A percentile compares a stretch with the other conserved stretches of the same genome.
These are phyloP conservation scores for Clitocybe nebularis DNA, from an alignment of 1,284 basidiomycete species.

Conservation along the genomic window DNA sequence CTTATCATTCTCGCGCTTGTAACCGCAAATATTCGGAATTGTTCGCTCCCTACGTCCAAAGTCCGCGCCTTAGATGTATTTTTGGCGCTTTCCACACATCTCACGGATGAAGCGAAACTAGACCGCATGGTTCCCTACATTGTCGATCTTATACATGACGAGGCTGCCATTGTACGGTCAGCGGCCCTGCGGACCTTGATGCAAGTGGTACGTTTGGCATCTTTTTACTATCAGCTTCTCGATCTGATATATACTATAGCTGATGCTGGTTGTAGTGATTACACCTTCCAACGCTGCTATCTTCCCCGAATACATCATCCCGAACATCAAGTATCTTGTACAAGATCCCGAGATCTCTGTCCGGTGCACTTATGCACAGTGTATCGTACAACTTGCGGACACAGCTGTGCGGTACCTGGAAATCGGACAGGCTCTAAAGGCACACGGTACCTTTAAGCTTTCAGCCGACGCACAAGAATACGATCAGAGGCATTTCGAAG, in stretches of 20 bases:
- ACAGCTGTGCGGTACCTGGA: slow-evolving; percentile 85
- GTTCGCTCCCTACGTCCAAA: slow-evolving; percentile 83
- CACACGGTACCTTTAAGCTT: slow-evolving; percentile 72
- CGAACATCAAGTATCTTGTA: slow-evolving; percentile 80
- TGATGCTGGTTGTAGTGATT: slow-evolving; percentile 83
- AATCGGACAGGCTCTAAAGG: slow-evolving; percentile 87
- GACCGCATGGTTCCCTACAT: slow-evolving; percentile 94
- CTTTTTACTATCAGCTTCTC: slow-evolving; percentile 1
- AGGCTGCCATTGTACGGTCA: slow-evolving; percentile 75
- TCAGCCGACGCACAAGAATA: slow-evolving; percentile 66
- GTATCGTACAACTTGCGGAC: slow-evolving; percentile 81
- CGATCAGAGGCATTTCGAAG: slow-evolving; percentile 74
- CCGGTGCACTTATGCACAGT: slow-evolving; percentile 84
- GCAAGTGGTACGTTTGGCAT: slow-evolving; percentile 65
- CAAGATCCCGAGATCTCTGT: slow-evolving; percentile 87
- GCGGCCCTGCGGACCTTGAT: slow-evolving; percentile 80
- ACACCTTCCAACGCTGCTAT: slow-evolving; percentile 85
- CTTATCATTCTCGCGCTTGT: slow-evolving; percentile 62
- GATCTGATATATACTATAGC: slow-evolving; percentile 37
- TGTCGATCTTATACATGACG: slow-evolving; percentile 85
- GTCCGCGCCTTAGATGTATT: slow-evolving; percentile 85
- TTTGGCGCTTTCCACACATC: slow-evolving; percentile 75
- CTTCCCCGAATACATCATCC: slow-evolving; percentile 94
- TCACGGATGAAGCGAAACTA: slow-evolving; percentile 94
- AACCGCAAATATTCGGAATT: slow-evolving; percentile 89